Percentiles rank a stretch among this genome's conserved stretches.
phyloP scores from a whole-genome alignment of 805 yeast species.

The Jamesozyma lodderae region DNA sequence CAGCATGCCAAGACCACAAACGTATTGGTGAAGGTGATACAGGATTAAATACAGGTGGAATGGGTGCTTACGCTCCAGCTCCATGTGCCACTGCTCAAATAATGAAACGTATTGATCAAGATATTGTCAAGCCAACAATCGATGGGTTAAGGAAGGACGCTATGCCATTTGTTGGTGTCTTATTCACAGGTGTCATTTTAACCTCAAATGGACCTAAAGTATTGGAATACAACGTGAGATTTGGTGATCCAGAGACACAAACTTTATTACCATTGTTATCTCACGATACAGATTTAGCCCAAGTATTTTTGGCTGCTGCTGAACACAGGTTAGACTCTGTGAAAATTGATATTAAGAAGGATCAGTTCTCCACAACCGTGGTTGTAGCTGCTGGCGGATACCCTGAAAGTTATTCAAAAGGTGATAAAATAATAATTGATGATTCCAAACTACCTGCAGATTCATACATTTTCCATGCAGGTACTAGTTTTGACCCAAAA shows the following conservation, averaged over 20 bases:
- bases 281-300: conserved; percentile 83
- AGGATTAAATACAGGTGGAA: conserved; percentile 97
- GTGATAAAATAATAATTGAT: conserved; percentile 65
- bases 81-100: conserved; percentile 82
- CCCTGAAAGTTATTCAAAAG: conserved; percentile 80
- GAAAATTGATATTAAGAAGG: conserved; percentile 40
- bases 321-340: conserved; percentile 90
- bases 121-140: conserved; percentile 82
- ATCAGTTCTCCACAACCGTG: conserved; percentile 78
- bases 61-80: conserved; percentile 99
- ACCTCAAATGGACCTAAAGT: conserved; percentile 87
- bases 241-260: conserved; percentile 99
- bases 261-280: conserved; percentile 83
- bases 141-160: conserved; percentile 96
- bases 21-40: conserved; percentile 87
- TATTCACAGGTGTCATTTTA: conserved; percentile 92
- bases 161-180: conserved; percentile 88
- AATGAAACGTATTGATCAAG: conserved; percentile 56
- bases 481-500: conserved; percentile 51
- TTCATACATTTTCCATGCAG: conserved; percentile 89
- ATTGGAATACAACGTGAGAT: conserved; percentile 92
- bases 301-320: conserved; percentile 85
- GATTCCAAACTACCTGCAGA: conserved; percentile 23
- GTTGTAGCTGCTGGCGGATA: conserved; percentile 97
- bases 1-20: conserved; percentile 98